These are phyloP conservation scores for Trametes meyenii DNA, from an alignment of 768 basidiomycete species.

Conservation along the genomic window DNA sequence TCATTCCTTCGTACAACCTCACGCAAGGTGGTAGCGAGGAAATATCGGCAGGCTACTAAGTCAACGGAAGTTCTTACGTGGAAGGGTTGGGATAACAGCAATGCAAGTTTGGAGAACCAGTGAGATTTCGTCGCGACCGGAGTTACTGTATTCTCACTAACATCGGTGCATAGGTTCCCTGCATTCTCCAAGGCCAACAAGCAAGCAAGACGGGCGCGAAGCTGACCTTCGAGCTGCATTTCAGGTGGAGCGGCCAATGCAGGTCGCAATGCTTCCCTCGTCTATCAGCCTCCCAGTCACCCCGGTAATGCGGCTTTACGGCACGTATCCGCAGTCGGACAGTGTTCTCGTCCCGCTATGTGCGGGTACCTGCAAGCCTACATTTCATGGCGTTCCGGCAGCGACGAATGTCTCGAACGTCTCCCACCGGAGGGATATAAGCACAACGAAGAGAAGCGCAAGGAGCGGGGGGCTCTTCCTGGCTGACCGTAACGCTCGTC, in stretches of 20 bases:
- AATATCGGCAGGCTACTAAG: too few relatives aligned
- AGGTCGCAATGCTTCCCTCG: not conserved
- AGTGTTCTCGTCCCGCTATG: constrained; percentile 2
- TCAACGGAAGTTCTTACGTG: too few relatives aligned
- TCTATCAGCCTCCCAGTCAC: not conserved
- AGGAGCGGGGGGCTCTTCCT: constrained; percentile 5
- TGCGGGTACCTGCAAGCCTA: constrained; percentile 12
- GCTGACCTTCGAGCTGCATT: not conserved
- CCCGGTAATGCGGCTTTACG: not conserved
- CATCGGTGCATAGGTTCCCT: too few relatives aligned
- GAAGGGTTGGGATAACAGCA: too few relatives aligned
- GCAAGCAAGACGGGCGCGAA: not conserved
- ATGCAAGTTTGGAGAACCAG: too few relatives aligned
- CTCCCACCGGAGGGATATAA: not conserved
- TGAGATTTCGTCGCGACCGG: too few relatives aligned
- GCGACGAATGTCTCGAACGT: not conserved
- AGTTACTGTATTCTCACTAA: too few relatives aligned
- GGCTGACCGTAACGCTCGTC: not conserved
- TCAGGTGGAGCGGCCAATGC: not conserved
- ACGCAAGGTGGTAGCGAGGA: too few relatives aligned
- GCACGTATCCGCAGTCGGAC: not conserved
- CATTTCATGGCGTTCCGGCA: constrained; percentile 5
- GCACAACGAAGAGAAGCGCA: not conserved
- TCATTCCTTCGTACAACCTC: too few relatives aligned
- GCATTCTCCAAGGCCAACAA: too few relatives aligned